These are phyloP conservation scores for Pholiota conissans DNA, from an alignment of 768 basidiomycete species.

Conservation along the genomic window DNA sequence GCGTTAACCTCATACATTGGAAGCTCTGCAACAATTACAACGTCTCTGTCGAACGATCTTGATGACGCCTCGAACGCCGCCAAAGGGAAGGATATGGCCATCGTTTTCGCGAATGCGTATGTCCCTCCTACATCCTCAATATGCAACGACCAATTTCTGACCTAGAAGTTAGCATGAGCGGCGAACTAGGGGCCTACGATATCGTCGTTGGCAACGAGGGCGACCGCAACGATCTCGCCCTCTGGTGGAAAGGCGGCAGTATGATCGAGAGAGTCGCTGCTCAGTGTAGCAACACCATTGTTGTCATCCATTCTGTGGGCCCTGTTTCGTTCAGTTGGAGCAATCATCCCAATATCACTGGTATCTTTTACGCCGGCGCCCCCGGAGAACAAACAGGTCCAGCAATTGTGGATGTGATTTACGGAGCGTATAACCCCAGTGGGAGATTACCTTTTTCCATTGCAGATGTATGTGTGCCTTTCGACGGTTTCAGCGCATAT, in stretches of 20 bases:
- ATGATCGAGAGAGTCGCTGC: conserved; percentile 60
- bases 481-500: too few relatives aligned
- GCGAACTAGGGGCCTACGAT: conserved; percentile 55
- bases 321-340: conserved; percentile 76
- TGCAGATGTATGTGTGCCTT: conserved; percentile 58
- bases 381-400: conserved; percentile 80
- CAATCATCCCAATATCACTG: conserved; percentile 71
- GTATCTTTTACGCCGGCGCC: conserved; percentile 54
- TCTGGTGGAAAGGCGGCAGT: conserved; percentile 58
- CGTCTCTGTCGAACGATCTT: conserved; percentile 44
- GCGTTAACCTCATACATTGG: conserved; percentile 43
- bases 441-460: conserved; percentile 76
- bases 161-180: conserved; percentile 42
- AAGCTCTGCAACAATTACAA: conserved; percentile 37
- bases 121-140: conserved; percentile 25
- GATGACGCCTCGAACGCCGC: conserved; percentile 39
- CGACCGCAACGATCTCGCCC: conserved; percentile 56
- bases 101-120: conserved; percentile 62
- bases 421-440: conserved; percentile 74
- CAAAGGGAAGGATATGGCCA: conserved; percentile 50
- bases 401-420: conserved; percentile 74
- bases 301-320: conserved; percentile 78
- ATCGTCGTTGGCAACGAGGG: conserved; percentile 63
- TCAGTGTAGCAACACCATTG: conserved; percentile 75
- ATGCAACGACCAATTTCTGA: conserved; percentile 28